Evolutionary conservation across 2,329 filamentous ascomycete species (phyloP).

Genomic region (Claviceps quebecensis): DNA sequence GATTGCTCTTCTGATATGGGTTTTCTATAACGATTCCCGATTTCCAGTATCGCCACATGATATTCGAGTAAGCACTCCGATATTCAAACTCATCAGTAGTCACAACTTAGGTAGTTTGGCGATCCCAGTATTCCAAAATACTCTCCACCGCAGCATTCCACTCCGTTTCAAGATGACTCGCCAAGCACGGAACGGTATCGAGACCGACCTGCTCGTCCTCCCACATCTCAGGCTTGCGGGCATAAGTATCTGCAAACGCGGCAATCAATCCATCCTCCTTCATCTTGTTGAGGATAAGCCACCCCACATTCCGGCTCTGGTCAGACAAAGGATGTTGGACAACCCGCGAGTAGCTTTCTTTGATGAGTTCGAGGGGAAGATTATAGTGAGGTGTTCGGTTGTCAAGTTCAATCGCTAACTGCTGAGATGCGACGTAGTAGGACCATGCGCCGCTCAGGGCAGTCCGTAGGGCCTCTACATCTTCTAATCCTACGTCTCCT

Average conservation of each 20-base stretch:
- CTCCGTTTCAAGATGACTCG: slow-evolving; percentile 48
- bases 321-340: slow-evolving; percentile 49
- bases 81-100: background rate
- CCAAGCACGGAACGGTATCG: slow-evolving; percentile 43
- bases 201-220: slow-evolving; percentile 40
- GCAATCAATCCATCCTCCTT: slow-evolving; percentile 46
- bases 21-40: no score
- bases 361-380: slow-evolving; percentile 49
- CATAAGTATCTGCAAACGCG: slow-evolving; percentile 46
- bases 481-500: slow-evolving; percentile 26
- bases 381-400: slow-evolving; percentile 54
- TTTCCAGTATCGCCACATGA: no score
- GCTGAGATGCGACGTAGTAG: slow-evolving; percentile 57
- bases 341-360: slow-evolving; percentile 52
- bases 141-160: slow-evolving; percentile 51
- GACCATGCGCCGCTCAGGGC: slow-evolving; percentile 60
- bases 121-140: slow-evolving; percentile 56
- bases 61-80: no score
- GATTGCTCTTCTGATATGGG: no score
- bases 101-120: slow-evolving; percentile 34
- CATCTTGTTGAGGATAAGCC: slow-evolving; percentile 56
- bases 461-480: slow-evolving; percentile 37
- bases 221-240: slow-evolving; percentile 56
- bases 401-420: slow-evolving; percentile 55
- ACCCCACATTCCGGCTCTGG: slow-evolving; percentile 64